These are phyloP conservation scores for Lecanicillium sp. DNA, from an alignment of 2,329 filamentous ascomycete species.

Conservation along the genomic window DNA sequence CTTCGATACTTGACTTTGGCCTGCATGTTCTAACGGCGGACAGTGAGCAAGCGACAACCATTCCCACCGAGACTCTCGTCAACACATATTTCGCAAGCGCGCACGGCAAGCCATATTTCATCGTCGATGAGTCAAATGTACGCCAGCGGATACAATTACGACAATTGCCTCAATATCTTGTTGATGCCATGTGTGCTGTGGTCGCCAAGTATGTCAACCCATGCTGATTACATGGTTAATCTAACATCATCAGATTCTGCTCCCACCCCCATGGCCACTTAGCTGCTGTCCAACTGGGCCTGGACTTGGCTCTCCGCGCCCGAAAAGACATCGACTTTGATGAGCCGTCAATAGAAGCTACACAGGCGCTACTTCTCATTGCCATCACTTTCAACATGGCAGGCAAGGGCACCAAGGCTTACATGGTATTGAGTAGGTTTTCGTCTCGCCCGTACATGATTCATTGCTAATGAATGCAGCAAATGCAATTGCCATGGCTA, in stretches of 20 bases:
- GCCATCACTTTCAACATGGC: conserved; percentile 69
- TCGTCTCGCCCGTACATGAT: too few relatives aligned
- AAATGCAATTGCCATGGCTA: conserved; percentile 73
- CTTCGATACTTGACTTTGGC: not conserved
- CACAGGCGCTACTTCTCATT: conserved; percentile 71
- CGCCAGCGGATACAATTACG: conserved; percentile 65
- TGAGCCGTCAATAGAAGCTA: conserved; percentile 70
- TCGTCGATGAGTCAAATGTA: conserved; percentile 70
- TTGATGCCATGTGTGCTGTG: conserved; percentile 55
- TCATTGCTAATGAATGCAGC: conserved; percentile 45
- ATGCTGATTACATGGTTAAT: conserved; percentile 11
- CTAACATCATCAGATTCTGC: conserved; percentile 52
- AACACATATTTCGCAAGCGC: conserved; percentile 75
- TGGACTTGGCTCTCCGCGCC: conserved; percentile 67
- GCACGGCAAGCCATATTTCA: conserved; percentile 76
- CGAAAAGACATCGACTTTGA: conserved; percentile 69
- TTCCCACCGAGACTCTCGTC: conserved; percentile 57
- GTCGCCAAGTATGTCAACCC: conserved; percentile 48
- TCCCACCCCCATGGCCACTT: conserved; percentile 61
- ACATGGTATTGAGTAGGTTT: conserved; percentile 70
- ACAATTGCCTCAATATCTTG: conserved; percentile 53
- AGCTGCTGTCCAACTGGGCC: conserved; percentile 60
- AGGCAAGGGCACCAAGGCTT: conserved; percentile 77
- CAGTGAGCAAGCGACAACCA: conserved; percentile 41
- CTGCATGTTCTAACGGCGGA: conserved; percentile 6